A percentile compares a stretch with the other conserved stretches of the same genome.
phyloP scores from a whole-genome alignment of 225 moss, liverwort and hornwort genomes.

The Anthoceros angustus region DNA sequence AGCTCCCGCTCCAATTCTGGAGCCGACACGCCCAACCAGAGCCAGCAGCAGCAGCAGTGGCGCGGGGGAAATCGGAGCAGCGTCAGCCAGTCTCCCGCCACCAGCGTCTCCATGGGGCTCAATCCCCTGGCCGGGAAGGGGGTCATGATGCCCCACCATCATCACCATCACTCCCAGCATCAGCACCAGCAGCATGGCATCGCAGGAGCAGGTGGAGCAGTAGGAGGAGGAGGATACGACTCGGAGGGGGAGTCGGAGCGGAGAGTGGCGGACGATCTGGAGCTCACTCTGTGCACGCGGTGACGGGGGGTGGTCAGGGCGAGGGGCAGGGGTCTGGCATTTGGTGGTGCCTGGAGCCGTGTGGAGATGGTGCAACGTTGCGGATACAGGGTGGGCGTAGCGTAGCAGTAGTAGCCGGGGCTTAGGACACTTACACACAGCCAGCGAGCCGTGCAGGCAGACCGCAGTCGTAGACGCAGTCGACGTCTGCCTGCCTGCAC shows the following conservation, averaged over 20 bases:
- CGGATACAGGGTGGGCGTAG: too few species aligned
- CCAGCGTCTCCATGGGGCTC: not conserved
- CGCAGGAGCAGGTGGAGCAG: not conserved
- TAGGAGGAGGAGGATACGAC: not conserved
- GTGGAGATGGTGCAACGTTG: too few species aligned
- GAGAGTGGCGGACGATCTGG: not conserved
- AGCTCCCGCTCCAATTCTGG: not conserved
- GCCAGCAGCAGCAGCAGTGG: not conserved
- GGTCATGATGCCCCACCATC: not conserved
- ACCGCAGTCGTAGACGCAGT: too few species aligned
- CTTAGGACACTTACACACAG: too few species aligned
- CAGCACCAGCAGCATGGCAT: not conserved
- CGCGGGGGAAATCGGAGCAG: too few species aligned
- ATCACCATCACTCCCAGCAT: not conserved
- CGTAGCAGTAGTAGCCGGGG: too few species aligned
- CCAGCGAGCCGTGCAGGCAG: too few species aligned
- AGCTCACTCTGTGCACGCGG: not conserved
- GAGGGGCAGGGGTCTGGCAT: not conserved
- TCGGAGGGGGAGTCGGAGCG: slow-evolving; percentile 4
- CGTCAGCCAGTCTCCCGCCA: not conserved
- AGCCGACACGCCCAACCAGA: not conserved
- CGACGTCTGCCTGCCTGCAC: too few species aligned
- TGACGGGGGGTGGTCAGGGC: not conserved
- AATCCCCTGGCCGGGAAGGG: not conserved
- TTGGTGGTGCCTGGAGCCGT: too few species aligned